Evolutionary conservation across 805 yeast genomes (phyloP).

Genomic region (Suhomyces tanzawaensis): DNA sequence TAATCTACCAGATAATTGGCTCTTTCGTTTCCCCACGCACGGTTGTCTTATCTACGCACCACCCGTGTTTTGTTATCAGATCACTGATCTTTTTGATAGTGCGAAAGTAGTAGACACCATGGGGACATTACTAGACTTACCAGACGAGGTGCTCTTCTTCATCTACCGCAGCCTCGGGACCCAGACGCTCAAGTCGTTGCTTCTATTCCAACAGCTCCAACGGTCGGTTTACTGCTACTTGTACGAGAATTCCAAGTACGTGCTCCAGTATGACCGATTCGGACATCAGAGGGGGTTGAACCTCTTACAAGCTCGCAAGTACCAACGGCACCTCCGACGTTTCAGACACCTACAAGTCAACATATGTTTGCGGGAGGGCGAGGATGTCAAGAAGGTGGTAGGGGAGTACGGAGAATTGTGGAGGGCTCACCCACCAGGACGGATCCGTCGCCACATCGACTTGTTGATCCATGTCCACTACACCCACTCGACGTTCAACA

Average conservation of each 20-base stretch:
- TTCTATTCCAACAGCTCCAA: slow-evolving; percentile 5
- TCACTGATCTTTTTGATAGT: too few relatives aligned
- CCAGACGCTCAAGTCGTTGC: slow-evolving; percentile 4
- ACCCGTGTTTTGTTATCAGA: too few relatives aligned
- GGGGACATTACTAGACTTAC: slow-evolving; percentile 3
- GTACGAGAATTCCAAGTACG: slow-evolving; percentile 8
- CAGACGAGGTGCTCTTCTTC: slow-evolving; percentile 9
- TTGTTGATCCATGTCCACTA: slow-evolving; percentile 7
- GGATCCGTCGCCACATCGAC: slow-evolving; percentile 1
- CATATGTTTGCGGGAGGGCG: slow-evolving; percentile 1
- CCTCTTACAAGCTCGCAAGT: background rate
- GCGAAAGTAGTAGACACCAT: too few relatives aligned
- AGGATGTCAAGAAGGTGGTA: background rate
- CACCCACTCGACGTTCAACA: slow-evolving; percentile 6
- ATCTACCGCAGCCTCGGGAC: slow-evolving; percentile 4
- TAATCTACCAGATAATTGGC: too few relatives aligned
- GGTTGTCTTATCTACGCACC: too few relatives aligned
- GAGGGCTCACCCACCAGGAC: background rate
- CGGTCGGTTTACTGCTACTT: slow-evolving; percentile 5
- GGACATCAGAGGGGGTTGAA: background rate
- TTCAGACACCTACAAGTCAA: slow-evolving; percentile 1
- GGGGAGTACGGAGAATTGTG: slow-evolving; percentile 1
- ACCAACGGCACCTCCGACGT: slow-evolving; percentile 1
- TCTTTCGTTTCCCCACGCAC: too few relatives aligned
- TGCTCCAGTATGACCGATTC: slow-evolving; percentile 3